Evolutionary conservation across 257 asterid genomes (phyloP), one percentile per base, ranked within the genome.

Genomic region (Plectranthus barbatus): DNA sequence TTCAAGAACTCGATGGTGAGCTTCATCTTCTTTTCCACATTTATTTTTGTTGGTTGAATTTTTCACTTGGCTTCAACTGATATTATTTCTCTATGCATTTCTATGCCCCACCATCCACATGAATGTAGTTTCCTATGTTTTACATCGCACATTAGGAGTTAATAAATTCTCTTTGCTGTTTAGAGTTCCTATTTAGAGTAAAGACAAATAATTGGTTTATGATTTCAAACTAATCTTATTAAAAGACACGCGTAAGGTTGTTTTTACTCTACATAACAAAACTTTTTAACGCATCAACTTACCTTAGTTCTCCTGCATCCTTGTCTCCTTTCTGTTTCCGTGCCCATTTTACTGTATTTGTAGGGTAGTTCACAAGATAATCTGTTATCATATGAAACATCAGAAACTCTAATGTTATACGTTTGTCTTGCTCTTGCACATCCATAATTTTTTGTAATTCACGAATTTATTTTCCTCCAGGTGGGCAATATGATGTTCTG

Each of bases 401-500:
- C 31, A 26, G 31, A 26, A 26, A 26, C 31, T 26, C 31, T 26
- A 1, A 26, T 26, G 31, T 26, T 26, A 10, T 36, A 1, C 12
- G 12, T 9, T 21, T 51, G 45, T 23, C 5, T 33, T 12, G 37
- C 36, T 0, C 15, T 8, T 66, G 7, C 61, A 5, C 48, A 33
- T 33, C 17, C 68, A 29, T 29, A 17, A 24, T 2, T 7, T 2
- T 7, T 29, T 53, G 44, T 24, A 9, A 41, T 24, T 21, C 56
- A 31, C 18, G 24, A 21, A 12, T 7, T 2, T 29, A 23, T 10
- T 17, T 53, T 41, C 63, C 29, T 39, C 54, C 90, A 93, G 99
- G 97, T 93, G 76, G 99, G 99, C 54, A 93, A 93, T 73, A 93
- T 86, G 94, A 69, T 84, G 66, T 93, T 93, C 74, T 93, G 97